These are phyloP conservation scores for Fraxinus albicans DNA, from an alignment of 305 asterid species.

Conservation along the genomic window DNA sequence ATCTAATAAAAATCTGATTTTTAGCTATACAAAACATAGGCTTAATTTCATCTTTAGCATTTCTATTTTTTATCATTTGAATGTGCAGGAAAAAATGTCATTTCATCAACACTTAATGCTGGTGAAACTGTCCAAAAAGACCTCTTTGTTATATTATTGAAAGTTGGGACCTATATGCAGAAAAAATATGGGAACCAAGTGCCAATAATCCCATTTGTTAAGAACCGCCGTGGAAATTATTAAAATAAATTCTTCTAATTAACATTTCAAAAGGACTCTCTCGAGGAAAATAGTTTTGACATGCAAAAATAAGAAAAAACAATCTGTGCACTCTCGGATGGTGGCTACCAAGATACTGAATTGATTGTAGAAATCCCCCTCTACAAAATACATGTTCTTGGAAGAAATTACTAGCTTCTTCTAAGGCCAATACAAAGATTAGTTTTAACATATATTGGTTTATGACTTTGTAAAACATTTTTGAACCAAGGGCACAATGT, in stretches of 20 bases:
- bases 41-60: background rate
- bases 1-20: background rate
- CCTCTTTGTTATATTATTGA: background rate
- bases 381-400: background rate
- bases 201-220: background rate
- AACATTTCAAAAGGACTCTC: background rate
- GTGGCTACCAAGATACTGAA: background rate
- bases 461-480: background rate
- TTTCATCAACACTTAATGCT: background rate
- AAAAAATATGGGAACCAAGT: background rate
- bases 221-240: background rate
- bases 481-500: background rate
- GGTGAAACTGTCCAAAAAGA: background rate
- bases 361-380: slow-evolving; percentile 1
- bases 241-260: background rate
- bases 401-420: slow-evolving; percentile 7
- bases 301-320: background rate
- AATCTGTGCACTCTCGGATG: background rate
- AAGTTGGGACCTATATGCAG: background rate
- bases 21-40: background rate
- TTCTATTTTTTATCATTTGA: background rate
- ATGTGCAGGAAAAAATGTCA: background rate
- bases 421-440: background rate
- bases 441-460: background rate
- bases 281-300: background rate